Conservation (phyloP, 768 basidiomycete genomes). For the Amanita fuliginea region DNA sequence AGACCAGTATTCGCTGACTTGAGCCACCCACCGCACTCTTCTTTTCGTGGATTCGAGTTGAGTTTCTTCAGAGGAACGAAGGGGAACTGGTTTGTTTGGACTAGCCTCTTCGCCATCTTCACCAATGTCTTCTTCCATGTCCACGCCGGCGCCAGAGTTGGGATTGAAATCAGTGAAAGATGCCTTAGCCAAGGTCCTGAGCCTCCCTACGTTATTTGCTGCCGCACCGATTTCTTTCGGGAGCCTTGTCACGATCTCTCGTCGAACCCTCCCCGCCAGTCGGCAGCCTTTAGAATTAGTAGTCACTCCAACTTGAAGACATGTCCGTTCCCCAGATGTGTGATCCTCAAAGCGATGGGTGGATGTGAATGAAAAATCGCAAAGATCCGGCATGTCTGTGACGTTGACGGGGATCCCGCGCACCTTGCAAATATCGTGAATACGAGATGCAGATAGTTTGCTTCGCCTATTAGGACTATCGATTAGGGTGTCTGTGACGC, state of each 20-base stretch:
- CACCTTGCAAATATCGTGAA: constrained; percentile 43
- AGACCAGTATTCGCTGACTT: constrained; percentile 96
- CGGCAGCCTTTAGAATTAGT: constrained; percentile 91
- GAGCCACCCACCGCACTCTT: constrained; percentile 87
- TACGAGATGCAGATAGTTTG: constrained; percentile 40
- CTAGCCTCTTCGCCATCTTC: constrained; percentile 47
- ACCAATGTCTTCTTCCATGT: constrained; percentile 27
- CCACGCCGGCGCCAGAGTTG: constrained; percentile 10
- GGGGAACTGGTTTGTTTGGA: constrained; percentile 56
- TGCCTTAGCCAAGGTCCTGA: constrained; percentile 47
- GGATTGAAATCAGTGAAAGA: constrained; percentile 1
- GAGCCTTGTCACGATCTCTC: constrained; percentile 73
- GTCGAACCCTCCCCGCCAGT: constrained; percentile 63
- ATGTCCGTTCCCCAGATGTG: constrained; percentile 28
- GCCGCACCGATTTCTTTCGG: constrained; percentile 67
- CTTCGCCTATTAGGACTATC: constrained; percentile 26
- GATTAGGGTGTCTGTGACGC: constrained; percentile 72
- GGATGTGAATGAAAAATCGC: constrained; percentile 83
- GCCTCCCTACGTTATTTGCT: constrained; percentile 57
- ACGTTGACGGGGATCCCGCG: constrained; percentile 71
- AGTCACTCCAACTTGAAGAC: constrained; percentile 72
- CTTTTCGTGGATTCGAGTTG: constrained; percentile 39
- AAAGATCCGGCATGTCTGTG: constrained; percentile 78
- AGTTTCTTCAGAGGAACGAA: constrained; percentile 16
- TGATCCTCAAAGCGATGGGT: constrained; percentile 69